Evolutionary conservation across 129 eudicot genomes (phyloP), one percentile per base, ranked within the genome.

Genomic region (Tagetes patula): DNA sequence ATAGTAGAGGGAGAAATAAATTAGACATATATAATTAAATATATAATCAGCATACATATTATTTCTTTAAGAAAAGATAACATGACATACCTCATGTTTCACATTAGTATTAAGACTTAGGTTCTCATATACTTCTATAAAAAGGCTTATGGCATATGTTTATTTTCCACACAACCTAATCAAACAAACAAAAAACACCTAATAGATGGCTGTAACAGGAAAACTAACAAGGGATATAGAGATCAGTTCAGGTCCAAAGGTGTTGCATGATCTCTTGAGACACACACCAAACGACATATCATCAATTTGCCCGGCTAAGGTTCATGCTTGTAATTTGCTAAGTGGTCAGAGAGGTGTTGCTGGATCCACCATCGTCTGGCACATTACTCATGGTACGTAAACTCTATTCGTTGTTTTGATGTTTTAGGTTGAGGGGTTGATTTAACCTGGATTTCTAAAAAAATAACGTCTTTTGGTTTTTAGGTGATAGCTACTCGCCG

Each of bases 371-470:
- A 43, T 82, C 5, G 1, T 12, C 31, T 82, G 86, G 80, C 55
- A 41, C n/a, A 72, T 67, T 70, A 65, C 82, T 47, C 76, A 67
- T n/a, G 85, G 85, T 82, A 60, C 6, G 31, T 56, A 52, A n/a
- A 53, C 47, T 5, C 37, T 12, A 32, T 65, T 12, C 7, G 6
- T 4, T 41, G 55, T 5, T 38, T 43, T 47, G 3, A 47, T 47
- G 52, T 47, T 20, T 20, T 20, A 20, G 27, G 27, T 20, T 20
- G 27, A 20, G 27, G 27, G 27, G 27, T 20, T 20, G 27, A 20
- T 20, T 20, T 20, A 20, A 20, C 27, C 27, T 20, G 27, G 27
- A 20, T 20, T 20, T 20, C 27, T 20, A 20, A 20, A 20, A 20
- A 20, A 20, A 20, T 20, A 20, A 20, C 27, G 27, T 20, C 27